Conservation (phyloP, 2,329 filamentous ascomycete species). For the Exophiala xenobiotica region DNA sequence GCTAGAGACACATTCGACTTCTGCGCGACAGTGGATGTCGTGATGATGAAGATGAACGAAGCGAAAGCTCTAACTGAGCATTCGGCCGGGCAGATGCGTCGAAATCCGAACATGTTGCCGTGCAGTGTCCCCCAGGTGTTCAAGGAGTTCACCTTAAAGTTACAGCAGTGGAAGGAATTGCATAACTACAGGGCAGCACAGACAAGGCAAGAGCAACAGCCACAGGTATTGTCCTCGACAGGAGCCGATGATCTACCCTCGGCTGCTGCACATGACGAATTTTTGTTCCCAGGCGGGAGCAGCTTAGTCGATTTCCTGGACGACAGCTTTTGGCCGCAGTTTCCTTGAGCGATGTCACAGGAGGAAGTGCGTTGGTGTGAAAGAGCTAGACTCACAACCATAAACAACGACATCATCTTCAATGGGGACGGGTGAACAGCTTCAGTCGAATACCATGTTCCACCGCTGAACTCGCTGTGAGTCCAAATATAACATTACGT, state of each 20-base stretch:
- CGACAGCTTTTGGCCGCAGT: background rate
- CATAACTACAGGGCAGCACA: constrained; percentile 2
- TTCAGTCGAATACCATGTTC: no score
- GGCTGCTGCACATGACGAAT: background rate
- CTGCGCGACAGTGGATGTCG: constrained; percentile 19
- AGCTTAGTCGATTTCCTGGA: background rate
- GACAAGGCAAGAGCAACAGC: background rate
- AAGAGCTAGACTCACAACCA: no score
- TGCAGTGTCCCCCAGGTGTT: background rate
- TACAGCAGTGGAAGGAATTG: constrained; percentile 4
- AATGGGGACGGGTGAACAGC: no score
- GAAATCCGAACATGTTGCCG: background rate
- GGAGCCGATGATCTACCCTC: background rate
- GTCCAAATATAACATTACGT: no score
- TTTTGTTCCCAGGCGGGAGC: background rate
- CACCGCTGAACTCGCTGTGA: no score
- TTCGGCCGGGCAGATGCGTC: background rate
- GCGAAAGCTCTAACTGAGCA: constrained; percentile 5
- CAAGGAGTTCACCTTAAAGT: background rate
- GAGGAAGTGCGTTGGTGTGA: no score
- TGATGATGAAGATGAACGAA: constrained; percentile 28
- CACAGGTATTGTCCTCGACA: background rate
- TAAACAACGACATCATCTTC: no score
- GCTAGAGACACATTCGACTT: constrained; percentile 30
- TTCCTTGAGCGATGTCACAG: no score